Evolutionary conservation across 148 eudicot genomes (phyloP), one percentile per base, ranked within the genome.

Genomic region (Arctostaphylos glauca): DNA sequence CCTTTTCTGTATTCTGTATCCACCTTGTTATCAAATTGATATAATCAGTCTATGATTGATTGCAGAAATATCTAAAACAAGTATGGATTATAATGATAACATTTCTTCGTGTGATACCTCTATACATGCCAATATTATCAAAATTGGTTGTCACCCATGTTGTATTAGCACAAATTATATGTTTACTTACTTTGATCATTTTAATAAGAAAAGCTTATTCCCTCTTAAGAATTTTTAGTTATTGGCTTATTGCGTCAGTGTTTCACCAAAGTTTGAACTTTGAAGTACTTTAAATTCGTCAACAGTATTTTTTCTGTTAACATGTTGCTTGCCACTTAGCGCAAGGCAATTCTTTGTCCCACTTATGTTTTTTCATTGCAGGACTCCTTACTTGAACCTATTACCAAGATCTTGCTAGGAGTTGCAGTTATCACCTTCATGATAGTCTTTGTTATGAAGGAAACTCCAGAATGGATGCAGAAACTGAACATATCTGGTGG

Each of bases 361-460:
- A 23, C 78, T 68, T 23, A 18, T 53, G 0, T 38, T 81, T 62
- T 67, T 12, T 75, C 12, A 15, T 59, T 86, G 81, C 91, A 96
- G 99, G 99, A 96, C 83, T 91, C 98, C 2, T 8, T 94, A 85
- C 81, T 96, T 81, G 90, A 90, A 38, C 99, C 99, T 44, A 82
- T 93, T 54, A 96, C 99, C 66, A 93, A 84, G 91, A 93, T 92
- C 54, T 77, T 94, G 58, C 86, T 94, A 38, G 94, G 95, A 44
- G 93, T 92, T 55, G 90, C 89, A 62, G 43, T 89, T 38, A 80
- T 89, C 46, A 92, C 97, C 56, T 21, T 88, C 47, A 19, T 92
- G 87, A 94, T 96, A 75, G 88, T 90, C 53, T 62, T 96, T 68
- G 91, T 89, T 58, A 84, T 84, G 82, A 92, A 78, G 75, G 95